Evolutionary conservation across 805 yeast species (phyloP), one percentile per base, ranked within the genome.

Genomic region (Yueomyces sp.): DNA sequence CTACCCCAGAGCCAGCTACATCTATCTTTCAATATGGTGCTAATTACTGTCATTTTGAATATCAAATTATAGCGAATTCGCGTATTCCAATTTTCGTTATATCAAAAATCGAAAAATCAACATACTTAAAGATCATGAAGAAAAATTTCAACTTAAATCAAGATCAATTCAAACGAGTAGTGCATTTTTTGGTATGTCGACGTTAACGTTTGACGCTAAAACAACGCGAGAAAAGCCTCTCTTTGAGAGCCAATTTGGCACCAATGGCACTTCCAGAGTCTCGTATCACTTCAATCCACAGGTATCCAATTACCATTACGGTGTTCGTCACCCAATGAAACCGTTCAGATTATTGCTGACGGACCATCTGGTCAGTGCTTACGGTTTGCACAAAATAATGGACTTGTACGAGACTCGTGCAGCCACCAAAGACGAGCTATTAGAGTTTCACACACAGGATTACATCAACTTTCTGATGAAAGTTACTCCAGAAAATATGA

Each of bases 241-340:
- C 28, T 75, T 69, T 55, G 74, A 73, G 50, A 9, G n/a, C 26
- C 53, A 64, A 31, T 74, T 69, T 55, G 74, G 72, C 33, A 52
- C 68, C 2, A 53, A 67, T 26, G 68, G 70, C 46, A 65, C 65
- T 9, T 78, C 80, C 3, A 65, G 75, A 55, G 95, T 87, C 1
- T 85, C 95, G 6, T 87, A 87, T 64, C 96, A 87, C 62, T 85
- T 74, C 63, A 87, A 87, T 60, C 84, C 87, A 28, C 77, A 80
- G 43, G 94, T 81, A 0, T 72, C 85, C 1, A 74, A 76, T 50
- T 88, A 80, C 62, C 96, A 88, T 56, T 88, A 85, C 61, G 98
- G 98, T 19, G 83, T 85, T 1, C 75, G 79, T 47, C 98, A 90
- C 63, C 98, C 98, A n/a, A 90, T 90, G 98, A 90, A 90, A 61